Evolutionary conservation across 2,329 filamentous ascomycete genomes (phyloP).

Genomic region (Daldinia sp.): DNA sequence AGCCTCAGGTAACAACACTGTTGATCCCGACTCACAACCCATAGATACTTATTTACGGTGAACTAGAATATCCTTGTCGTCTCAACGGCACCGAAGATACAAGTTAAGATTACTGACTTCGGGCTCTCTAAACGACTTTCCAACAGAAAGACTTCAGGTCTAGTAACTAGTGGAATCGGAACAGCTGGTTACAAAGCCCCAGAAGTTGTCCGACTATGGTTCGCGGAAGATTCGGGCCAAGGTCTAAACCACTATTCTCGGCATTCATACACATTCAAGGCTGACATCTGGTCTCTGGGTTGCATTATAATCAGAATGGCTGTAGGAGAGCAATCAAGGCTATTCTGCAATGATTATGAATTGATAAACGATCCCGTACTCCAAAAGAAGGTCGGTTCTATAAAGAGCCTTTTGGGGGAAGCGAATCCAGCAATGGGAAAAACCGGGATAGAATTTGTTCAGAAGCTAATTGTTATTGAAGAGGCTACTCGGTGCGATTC

Average conservation of each 20-base stretch:
- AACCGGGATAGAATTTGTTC: neutral
- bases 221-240: neutral
- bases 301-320: slow-evolving; percentile 1
- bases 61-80: slow-evolving; percentile 10
- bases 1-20: slow-evolving; percentile 3
- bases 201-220: neutral
- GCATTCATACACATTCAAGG: neutral
- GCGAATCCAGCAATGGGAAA: neutral
- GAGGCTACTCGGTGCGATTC: neutral
- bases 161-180: neutral
- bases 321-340: neutral
- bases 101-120: slow-evolving; percentile 10
- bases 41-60: neutral
- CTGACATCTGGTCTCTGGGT: slow-evolving; percentile 9
- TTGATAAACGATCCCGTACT: too few species aligned
- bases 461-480: slow-evolving; percentile 10
- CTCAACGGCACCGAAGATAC: neutral
- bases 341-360: neutral
- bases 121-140: slow-evolving; percentile 6
- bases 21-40: too few species aligned
- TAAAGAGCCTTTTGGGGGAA: neutral
- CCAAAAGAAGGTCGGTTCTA: neutral
- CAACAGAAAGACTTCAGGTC: neutral
- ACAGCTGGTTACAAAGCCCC: slow-evolving; percentile 11
- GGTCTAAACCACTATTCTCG: neutral